Conservation (phyloP, 176 grass and related monocot species). For the Phoenix dactylifera region DNA sequence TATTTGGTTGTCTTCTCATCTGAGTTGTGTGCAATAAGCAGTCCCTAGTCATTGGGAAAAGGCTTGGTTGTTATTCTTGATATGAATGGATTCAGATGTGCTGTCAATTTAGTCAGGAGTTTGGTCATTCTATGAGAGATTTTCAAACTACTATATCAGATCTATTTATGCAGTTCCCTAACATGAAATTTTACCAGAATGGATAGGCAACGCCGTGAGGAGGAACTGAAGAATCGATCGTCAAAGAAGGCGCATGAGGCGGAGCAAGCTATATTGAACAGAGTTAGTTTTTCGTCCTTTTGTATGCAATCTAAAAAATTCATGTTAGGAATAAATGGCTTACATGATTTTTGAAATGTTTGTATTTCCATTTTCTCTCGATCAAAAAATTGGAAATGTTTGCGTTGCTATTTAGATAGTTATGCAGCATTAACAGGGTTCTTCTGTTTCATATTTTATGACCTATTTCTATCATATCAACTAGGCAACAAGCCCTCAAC, state of each 20-base stretch:
- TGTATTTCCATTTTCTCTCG: no score
- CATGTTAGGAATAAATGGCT: background rate
- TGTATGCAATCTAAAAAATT: background rate
- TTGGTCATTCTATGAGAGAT: no score
- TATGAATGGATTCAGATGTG: no score
- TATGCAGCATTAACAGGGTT: background rate
- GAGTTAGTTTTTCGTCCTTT: slow-evolving; percentile 1
- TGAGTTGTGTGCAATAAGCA: no score
- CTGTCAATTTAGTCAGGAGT: no score
- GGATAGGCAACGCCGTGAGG: slow-evolving; percentile 15
- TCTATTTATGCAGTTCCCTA: background rate
- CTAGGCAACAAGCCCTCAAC: slow-evolving; percentile 19
- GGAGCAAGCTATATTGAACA: slow-evolving; percentile 16
- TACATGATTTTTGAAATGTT: no score
- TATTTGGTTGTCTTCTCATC: no score
- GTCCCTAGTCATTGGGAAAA: no score
- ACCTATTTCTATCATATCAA: background rate
- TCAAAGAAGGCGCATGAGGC: slow-evolving; percentile 19
- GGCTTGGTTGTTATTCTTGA: no score
- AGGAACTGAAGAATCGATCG: slow-evolving; percentile 18
- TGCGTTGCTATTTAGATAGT: no score
- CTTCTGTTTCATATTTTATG: background rate
- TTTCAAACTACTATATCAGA: background rate
- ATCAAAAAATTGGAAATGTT: no score
- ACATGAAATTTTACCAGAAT: background rate